phyloP scores from a whole-genome alignment of 768 basidiomycete species.

The Serpula lacrymans region DNA sequence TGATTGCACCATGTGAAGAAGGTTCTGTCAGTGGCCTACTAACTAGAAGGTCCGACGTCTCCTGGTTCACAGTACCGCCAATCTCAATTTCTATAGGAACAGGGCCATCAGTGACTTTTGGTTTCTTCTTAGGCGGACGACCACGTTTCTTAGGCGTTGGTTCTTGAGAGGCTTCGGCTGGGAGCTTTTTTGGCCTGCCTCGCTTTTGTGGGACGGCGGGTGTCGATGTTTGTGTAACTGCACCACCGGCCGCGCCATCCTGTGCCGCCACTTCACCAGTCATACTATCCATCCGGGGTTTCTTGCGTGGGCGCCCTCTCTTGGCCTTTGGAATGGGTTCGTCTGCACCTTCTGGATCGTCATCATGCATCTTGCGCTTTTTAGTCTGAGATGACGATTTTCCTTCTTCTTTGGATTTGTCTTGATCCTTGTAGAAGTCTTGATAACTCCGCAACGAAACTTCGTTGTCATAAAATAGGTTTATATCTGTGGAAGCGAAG shows the following conservation, averaged over 20 bases:
- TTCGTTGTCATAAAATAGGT: conserved; percentile 53
- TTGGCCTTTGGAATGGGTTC: conserved; percentile 34
- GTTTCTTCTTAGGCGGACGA: conserved; percentile 26
- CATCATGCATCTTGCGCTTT: conserved; percentile 28
- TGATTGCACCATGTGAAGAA: background rate
- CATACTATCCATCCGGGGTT: conserved; percentile 11
- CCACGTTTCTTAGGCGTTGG: conserved; percentile 32
- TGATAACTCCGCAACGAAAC: conserved; percentile 42
- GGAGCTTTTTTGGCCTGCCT: conserved; percentile 32
- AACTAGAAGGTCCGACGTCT: too few relatives aligned
- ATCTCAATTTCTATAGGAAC: too few relatives aligned
- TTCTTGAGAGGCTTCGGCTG: conserved; percentile 11
- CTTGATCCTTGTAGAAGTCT: conserved; percentile 43
- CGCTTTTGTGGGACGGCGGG: conserved; percentile 29
- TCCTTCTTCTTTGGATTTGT: conserved; percentile 17
- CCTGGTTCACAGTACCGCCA: background rate
- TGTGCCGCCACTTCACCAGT: too few relatives aligned
- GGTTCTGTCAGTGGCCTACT: background rate
- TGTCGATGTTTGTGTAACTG: background rate
- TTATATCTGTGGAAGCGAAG: conserved; percentile 43
- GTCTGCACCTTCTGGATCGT: conserved; percentile 22
- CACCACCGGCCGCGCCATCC: conserved; percentile 7
- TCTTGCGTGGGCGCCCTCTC: conserved; percentile 55
- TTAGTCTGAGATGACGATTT: too few relatives aligned
- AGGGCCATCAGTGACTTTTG: background rate